Base-by-base conservation (phyloP, 345 rosid species). In the Syzygium jambos region DNA sequence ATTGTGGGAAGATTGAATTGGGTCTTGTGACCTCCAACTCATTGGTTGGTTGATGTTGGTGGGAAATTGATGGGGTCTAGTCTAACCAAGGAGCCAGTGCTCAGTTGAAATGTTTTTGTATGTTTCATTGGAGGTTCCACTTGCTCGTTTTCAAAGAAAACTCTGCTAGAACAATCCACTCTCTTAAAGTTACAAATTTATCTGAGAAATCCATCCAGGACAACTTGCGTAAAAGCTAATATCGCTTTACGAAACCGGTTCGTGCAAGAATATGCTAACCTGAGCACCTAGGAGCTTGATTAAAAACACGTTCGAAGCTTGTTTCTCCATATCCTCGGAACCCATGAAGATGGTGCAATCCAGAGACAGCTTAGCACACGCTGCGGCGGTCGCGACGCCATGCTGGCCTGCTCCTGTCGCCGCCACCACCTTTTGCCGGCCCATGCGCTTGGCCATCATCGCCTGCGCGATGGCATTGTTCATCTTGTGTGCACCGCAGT, bases 361-460 rank as follows among this genome's bases (percentile, higher is more conserved):
- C 85, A 97, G 86, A 41, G 88, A 53, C 59, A 95, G 95, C 91
- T 93, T 95, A n/a, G 98, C 93, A 85, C 98, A 97, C 0, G 93
- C 96, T 17, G 99, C 96, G 1, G 99, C 99, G 1, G 98, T 93
- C 0, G 99, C 98, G n/a, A 97, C 92, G 0, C 98, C 98, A 19
- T 97, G 98, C 61, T 94, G 98, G 3, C 99, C 99, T 7, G 98
- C 94, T 10, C 99, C 99, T 1, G 99, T 96, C 30, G 96, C 98
- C 0, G 94, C 92, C 78, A 96, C 91, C 12, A 97, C 90, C 54
- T 29, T 86, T 78, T 38, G 92, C 78, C 93, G 88, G 27, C 97
- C 99, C 91, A 97, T 89, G 51, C 96, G 94, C 86, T 94, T 93
- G 84, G 99, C 98, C 13, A 97, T 91, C 95, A 97, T 94, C 0